Percentiles rank a stretch among this genome's conserved stretches.
phyloP scores from a whole-genome alignment of 2,329 filamentous ascomycete species.

The Arthroderma sp. region DNA sequence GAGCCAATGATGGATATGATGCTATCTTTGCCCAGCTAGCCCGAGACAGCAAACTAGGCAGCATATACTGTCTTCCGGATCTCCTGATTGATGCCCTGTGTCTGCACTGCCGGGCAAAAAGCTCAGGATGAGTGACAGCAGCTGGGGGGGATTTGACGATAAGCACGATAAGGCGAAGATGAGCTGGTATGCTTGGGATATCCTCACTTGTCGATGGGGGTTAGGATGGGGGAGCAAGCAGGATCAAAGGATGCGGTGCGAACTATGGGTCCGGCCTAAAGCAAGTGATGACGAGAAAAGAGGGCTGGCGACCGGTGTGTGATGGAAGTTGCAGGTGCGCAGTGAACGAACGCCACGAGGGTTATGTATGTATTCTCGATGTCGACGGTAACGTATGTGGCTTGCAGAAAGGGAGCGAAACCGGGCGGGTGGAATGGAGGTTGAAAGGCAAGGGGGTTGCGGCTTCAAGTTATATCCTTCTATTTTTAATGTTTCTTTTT shows the following conservation, averaged over 20 bases:
- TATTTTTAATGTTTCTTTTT: conserved; percentile 4
- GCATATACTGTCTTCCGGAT: background rate
- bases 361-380: background rate
- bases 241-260: background rate
- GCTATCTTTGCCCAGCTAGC: conserved; percentile 1
- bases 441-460: background rate
- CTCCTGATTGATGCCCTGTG: background rate
- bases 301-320: background rate
- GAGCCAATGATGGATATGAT: background rate
- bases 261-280: conserved; percentile 1
- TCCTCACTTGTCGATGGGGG: background rate
- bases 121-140: background rate
- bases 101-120: background rate
- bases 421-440: background rate
- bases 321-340: background rate
- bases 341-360: conserved; percentile 1
- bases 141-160: background rate
- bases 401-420: background rate
- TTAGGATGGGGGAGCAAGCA: background rate
- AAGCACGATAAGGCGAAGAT: background rate
- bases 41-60: background rate
- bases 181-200: background rate
- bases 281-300: background rate
- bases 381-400: background rate
- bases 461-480: background rate